A percentile compares a stretch with the other conserved stretches of the same genome.
Evolutionary conservation across 495 filamentous ascomycete species (phyloP).

Genomic region (Rhypophila decipiens): DNA sequence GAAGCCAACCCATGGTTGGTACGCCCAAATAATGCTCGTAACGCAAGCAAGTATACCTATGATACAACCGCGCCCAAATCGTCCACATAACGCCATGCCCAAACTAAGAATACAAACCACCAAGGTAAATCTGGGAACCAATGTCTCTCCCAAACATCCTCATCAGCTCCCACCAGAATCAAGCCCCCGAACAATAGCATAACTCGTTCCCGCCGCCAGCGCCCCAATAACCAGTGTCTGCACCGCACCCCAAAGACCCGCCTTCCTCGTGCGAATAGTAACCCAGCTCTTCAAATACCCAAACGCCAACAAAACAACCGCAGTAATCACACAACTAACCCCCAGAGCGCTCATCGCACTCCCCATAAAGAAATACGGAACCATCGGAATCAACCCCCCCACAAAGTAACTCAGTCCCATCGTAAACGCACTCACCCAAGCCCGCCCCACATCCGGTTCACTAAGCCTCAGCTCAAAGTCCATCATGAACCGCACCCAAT

Average conservation of each 20-base stretch:
- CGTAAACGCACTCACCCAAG: constrained; percentile 42
- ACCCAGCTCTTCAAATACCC: constrained; percentile 45
- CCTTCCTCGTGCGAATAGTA: constrained; percentile 29
- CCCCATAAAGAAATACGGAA: constrained; percentile 48
- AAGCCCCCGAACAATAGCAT: constrained; percentile 31
- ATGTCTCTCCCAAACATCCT: too few relatives aligned
- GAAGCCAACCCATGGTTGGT: too few relatives aligned
- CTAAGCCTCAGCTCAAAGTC: constrained; percentile 45
- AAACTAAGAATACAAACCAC: too few relatives aligned
- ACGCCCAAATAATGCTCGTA: too few relatives aligned
- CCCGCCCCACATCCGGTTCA: constrained; percentile 33
- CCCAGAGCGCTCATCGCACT: constrained; percentile 39
- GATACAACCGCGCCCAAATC: too few relatives aligned
- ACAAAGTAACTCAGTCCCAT: constrained; percentile 51
- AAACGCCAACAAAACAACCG: constrained; percentile 46
- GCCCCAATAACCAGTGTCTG: constrained; percentile 38
- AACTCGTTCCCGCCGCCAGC: constrained; percentile 39
- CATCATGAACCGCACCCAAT: constrained; percentile 50
- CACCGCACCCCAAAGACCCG: constrained; percentile 32
- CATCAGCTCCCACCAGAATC: too few relatives aligned
- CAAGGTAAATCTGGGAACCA: too few relatives aligned
- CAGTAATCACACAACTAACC: constrained; percentile 44
- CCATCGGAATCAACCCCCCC: constrained; percentile 51
- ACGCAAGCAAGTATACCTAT: too few relatives aligned
- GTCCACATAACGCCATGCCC: too few relatives aligned